Percentiles rank a stretch among this genome's conserved stretches.
These are phyloP conservation scores for Candida coquimbonensis DNA, from an alignment of 805 yeast genomes.

Conservation along the genomic window DNA sequence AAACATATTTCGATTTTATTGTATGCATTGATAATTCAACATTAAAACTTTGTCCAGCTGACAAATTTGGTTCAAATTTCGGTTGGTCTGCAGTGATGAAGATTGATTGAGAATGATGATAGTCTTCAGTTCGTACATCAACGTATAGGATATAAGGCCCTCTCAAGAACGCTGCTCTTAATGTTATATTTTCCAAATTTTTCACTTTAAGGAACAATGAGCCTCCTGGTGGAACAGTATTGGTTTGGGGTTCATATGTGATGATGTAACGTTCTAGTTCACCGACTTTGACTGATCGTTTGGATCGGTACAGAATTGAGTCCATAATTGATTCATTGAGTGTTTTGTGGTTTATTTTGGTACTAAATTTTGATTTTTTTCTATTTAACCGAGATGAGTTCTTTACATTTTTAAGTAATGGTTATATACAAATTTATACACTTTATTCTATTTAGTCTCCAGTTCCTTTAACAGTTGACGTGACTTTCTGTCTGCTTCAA, in stretches of 20 bases:
- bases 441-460: conserved; percentile 1
- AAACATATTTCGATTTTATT: conserved; percentile 46
- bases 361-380: neutral
- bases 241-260: conserved; percentile 33
- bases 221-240: conserved; percentile 20
- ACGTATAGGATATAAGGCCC: conserved; percentile 75
- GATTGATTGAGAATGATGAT: conserved; percentile 39
- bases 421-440: neutral
- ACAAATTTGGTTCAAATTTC: conserved; percentile 59
- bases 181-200: conserved; percentile 52
- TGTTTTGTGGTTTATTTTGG: neutral
- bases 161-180: conserved; percentile 65
- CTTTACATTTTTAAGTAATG: neutral
- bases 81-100: conserved; percentile 78
- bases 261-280: conserved; percentile 51
- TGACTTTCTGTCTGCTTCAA: conserved; percentile 40
- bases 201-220: conserved; percentile 50
- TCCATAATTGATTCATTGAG: neutral
- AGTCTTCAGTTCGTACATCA: conserved; percentile 55
- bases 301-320: conserved; percentile 28
- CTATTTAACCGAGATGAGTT: neutral
- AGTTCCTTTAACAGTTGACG: conserved; percentile 18
- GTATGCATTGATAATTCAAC: conserved; percentile 62
- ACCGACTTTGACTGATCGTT: conserved; percentile 46
- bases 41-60: conserved; percentile 57